Base-by-base conservation (phyloP, 2,329 filamentous ascomycete genomes). In the Cucurbitaria berberidis region DNA sequence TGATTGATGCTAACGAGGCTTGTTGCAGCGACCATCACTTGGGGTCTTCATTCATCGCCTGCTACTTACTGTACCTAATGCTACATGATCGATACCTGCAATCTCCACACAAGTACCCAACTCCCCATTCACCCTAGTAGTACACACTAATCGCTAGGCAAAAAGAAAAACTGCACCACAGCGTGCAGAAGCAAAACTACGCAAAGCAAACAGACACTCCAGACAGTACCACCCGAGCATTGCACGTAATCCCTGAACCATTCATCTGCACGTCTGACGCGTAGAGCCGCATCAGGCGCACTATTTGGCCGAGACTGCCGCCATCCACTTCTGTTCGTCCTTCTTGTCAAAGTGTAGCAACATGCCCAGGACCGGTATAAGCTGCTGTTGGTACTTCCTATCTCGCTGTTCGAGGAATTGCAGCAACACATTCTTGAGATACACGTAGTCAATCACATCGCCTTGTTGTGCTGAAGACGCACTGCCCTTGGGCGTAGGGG, bases 311-410 rank as follows among this genome's bases (percentile, higher is more conserved):
- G 81, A 80, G 43, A 96, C 87, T 2, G 89, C 91, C 16, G 87
- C 84, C 76, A 88, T 85, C 91, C 91, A 96, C 76, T 91, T 93
- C 76, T 95, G 88, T 76, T 95, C 89, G 63, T 96, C 92, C 64
- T 83, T 85, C 64, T 86, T 86, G 76, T 91, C 88, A 76, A 93
- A 91, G 72, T 86, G 85, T 68, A 95, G 77, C 69, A 93, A 76
- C 81, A 89, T 88, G 26, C 87, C 88, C 65, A 95, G 73, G 29
- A 93, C 89, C 0, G 89, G 89, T 50, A 95, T 87, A 59, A 93
- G 80, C 78, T 91, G 89, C 58, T 86, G 82, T 65, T 91, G 84
- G 64, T 90, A 79, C 77, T 85, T 89, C 72, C 87, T 89, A 69
- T 93, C 90, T 77, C 86, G 90, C 62, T 90, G 87, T 78, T 93